phyloP scores from a whole-genome alignment of 2,329 filamentous ascomycete genomes.

The Stagonosporopsis rhizophila region DNA sequence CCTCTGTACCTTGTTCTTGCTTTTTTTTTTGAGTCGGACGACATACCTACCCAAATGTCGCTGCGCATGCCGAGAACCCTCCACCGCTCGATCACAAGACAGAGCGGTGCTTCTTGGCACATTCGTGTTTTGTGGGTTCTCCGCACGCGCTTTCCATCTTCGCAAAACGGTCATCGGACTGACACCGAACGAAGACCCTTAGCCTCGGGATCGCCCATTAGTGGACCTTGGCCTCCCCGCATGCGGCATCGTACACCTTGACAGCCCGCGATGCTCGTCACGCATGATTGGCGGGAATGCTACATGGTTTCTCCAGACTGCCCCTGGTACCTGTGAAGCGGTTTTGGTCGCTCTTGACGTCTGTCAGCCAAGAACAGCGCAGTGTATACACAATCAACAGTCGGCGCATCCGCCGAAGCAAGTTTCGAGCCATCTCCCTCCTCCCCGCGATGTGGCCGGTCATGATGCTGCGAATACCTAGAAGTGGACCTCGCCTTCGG shows the following conservation, averaged over 20 bases:
- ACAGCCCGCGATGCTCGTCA: too few species aligned
- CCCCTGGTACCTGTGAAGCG: background rate
- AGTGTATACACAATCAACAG: background rate
- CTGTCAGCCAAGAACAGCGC: conserved; percentile 2
- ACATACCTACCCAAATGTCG: background rate
- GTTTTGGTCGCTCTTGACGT: background rate
- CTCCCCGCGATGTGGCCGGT: background rate
- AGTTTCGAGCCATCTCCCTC: background rate
- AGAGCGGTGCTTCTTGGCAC: background rate
- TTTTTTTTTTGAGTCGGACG: background rate
- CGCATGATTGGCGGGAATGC: background rate
- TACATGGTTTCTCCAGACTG: background rate
- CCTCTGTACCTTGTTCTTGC: too few species aligned
- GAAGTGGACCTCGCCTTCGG: background rate
- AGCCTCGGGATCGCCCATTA: background rate
- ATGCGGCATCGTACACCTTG: background rate
- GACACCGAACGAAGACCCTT: background rate
- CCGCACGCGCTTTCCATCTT: background rate
- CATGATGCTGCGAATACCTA: background rate
- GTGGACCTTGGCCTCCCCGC: background rate
- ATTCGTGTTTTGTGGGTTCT: background rate
- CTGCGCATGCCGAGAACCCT: background rate
- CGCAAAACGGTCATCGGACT: background rate
- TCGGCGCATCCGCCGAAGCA: background rate
- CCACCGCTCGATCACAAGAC: background rate